A percentile compares a stretch with the other conserved stretches of the same genome.
These are phyloP conservation scores for Fusarium sp. DNA, from an alignment of 2,329 filamentous ascomycete genomes.

Conservation along the genomic window DNA sequence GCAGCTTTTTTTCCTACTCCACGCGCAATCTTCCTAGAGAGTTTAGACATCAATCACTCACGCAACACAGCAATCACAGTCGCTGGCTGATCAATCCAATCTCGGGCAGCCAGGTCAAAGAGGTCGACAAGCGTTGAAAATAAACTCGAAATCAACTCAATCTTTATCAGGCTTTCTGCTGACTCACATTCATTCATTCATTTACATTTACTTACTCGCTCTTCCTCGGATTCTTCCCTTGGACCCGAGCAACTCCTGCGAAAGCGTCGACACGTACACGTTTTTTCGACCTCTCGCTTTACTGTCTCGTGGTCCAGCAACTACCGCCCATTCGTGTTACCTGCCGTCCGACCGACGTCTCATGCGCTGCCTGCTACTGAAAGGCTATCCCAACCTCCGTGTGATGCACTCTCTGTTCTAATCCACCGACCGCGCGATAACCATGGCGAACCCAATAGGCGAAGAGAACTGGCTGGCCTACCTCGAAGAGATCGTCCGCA, in stretches of 20 bases:
- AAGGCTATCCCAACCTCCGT: constrained; percentile 17
- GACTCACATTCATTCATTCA: not conserved
- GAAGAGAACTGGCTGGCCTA: constrained; percentile 83
- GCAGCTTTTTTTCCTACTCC: constrained; percentile 34
- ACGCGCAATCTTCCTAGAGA: constrained; percentile 16
- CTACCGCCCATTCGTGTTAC: not conserved
- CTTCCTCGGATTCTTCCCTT: constrained; percentile 1
- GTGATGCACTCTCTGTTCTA: constrained; percentile 41
- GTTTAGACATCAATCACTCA: not conserved
- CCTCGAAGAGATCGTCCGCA: constrained; percentile 75
- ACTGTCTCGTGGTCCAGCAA: constrained; percentile 6
- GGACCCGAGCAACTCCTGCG: constrained; percentile 24
- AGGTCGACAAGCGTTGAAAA: not conserved
- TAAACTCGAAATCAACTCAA: not conserved
- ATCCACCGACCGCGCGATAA: constrained; percentile 39
- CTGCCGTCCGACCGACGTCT: not conserved
- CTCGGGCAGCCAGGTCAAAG: constrained; percentile 7
- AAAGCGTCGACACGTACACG: constrained; percentile 35
- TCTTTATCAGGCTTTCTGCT: not conserved
- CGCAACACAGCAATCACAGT: constrained; percentile 4
- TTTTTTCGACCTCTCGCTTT: constrained; percentile 11
- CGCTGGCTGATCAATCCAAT: constrained; percentile 37
- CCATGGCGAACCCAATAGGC: constrained; percentile 70
- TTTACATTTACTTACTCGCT: not conserved
- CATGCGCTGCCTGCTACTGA: constrained; percentile 30